These are phyloP conservation scores for Solanum neorickii DNA, from an alignment of 257 asterid species.

Conservation along the genomic window DNA sequence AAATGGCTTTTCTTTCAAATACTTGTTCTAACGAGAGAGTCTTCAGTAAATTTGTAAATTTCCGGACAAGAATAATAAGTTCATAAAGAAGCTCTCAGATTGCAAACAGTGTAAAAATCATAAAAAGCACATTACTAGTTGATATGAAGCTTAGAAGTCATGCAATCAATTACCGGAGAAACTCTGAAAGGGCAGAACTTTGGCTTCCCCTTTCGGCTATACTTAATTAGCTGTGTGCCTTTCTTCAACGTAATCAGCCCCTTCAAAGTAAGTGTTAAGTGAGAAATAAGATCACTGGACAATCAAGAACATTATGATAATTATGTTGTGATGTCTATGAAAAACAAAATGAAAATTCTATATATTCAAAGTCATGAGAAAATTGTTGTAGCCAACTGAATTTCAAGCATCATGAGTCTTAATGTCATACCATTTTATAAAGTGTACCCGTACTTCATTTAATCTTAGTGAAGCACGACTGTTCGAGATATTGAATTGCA, in stretches of 20 bases:
- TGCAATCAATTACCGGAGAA: slow-evolving; percentile 57
- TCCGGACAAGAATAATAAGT: not conserved
- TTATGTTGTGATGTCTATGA: not conserved
- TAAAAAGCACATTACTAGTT: not conserved
- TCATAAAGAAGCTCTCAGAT: not conserved
- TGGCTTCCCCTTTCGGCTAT: slow-evolving; percentile 95
- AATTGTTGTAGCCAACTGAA: not conserved
- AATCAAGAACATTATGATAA: not conserved
- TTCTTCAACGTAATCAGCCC: slow-evolving; percentile 80
- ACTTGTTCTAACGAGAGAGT: not conserved
- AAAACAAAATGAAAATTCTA: not conserved
- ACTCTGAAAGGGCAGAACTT: slow-evolving; percentile 87
- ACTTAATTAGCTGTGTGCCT: slow-evolving; percentile 90
- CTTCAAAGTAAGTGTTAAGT: slow-evolving; percentile 22
- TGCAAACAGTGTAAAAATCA: not conserved
- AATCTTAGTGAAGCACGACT: not conserved
- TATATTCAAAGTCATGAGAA: not conserved
- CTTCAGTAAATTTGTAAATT: not conserved
- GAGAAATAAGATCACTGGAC: not conserved
- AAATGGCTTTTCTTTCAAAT: not conserved
- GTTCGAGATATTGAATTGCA: not conserved
- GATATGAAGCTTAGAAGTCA: not conserved
- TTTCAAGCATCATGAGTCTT: not conserved
- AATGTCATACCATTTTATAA: not conserved
- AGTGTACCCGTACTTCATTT: not conserved